A percentile compares a stretch with the other conserved stretches of the same genome.
Conservation (phyloP, 441 rosid species). For the Syzygium syzygioides region DNA sequence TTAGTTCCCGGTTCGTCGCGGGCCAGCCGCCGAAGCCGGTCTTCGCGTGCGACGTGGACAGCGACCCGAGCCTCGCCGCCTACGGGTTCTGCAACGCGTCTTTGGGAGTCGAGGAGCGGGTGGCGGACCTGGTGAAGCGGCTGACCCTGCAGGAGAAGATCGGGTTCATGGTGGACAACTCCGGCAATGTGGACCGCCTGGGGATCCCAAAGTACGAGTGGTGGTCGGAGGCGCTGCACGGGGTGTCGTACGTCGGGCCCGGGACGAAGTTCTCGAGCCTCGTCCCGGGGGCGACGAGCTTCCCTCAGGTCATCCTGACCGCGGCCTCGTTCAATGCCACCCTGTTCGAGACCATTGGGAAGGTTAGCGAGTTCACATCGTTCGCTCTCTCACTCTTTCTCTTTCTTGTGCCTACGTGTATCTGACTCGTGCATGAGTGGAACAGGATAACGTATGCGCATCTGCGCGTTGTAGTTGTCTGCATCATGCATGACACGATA, state of each 20-base stretch:
- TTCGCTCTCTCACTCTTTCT: not conserved
- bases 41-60: constrained; percentile 64
- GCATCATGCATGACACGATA: not conserved
- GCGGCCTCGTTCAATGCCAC: constrained; percentile 86
- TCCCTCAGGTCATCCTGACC: constrained; percentile 87
- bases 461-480: not conserved
- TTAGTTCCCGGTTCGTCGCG: not conserved
- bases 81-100: constrained; percentile 52
- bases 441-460: not conserved
- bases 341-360: constrained; percentile 80
- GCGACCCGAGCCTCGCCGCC: constrained; percentile 33
- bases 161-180: constrained; percentile 32
- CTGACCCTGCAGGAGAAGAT: constrained; percentile 77
- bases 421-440: not conserved
- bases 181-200: constrained; percentile 53
- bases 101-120: constrained; percentile 35
- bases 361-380: constrained; percentile 30
- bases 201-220: constrained; percentile 82
- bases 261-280: constrained; percentile 49
- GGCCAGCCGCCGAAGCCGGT: constrained; percentile 47
- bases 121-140: constrained; percentile 58
- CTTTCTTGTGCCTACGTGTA: not conserved
- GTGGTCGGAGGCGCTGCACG: constrained; percentile 98
- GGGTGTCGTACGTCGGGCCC: constrained; percentile 75
- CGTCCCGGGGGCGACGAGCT: constrained; percentile 92